Evolutionary conservation across 2,329 filamentous ascomycete species (phyloP), one percentile per base, ranked within the genome.

Genomic region (Aspergillus sp.): DNA sequence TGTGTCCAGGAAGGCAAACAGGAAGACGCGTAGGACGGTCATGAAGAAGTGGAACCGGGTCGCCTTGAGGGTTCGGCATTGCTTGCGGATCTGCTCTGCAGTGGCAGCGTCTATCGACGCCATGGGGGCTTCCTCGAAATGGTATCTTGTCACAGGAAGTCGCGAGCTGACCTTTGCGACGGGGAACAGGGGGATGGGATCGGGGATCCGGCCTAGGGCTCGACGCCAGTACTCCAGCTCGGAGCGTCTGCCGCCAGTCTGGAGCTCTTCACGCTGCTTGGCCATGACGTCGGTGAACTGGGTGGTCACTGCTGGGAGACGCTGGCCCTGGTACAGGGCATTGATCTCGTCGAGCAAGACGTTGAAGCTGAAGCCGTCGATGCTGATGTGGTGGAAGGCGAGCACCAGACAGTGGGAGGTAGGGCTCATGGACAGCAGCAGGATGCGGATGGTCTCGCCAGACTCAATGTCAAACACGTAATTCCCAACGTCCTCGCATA

Each of bases 1-100:
- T 1, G 71, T 52, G 12, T 73, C 72, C 0, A 68, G 58, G 23
- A 74, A 73, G 6, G 67, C 61, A 11, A 68, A 69, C 0, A 82
- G 67, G 14, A 81, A 49, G 0, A 69, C 64, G n/a, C 75, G 62
- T 55, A 80, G 73, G 0, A 70, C 68, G 0, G 79, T 72, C 3
- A 84, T 67, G 60, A 78, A 77, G 59, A 83, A 73, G 51, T 84
- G 79, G 60, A 82, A 83, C 0, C 71, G 61, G 0, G 77, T 80
- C 0, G 68, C 64, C 44, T 70, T 66, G 41, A 47, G 19, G 12
- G 31, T 31, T 7, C 43, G 48, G 21, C 48, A 46, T 7, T 15
- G 19, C 12, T 24, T 15, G 6, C 33, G 24, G 44, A 59, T 46
- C 11, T 40, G 40, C 2, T 21, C 35, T 9, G 14, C 41, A 15